phyloP scores from a whole-genome alignment of 805 yeast species.

The Candida dendrica region DNA sequence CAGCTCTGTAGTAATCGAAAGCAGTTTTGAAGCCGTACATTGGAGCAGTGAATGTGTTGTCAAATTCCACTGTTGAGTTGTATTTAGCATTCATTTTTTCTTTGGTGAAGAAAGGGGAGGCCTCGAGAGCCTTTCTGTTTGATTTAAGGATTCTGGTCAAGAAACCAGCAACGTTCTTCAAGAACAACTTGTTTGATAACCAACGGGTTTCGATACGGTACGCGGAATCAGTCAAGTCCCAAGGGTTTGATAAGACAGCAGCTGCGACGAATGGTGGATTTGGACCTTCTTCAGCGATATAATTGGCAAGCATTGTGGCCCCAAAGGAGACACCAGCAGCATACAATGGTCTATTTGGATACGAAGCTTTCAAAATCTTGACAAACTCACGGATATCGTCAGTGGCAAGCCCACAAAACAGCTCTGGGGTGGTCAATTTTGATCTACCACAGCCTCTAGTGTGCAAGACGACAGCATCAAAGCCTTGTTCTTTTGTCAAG shows the following conservation, averaged over 20 bases:
- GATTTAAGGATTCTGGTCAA: conserved; percentile 37
- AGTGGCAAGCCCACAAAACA: conserved; percentile 64
- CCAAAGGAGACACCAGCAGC: conserved; percentile 70
- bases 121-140: conserved; percentile 28
- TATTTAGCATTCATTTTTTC: conserved; percentile 29
- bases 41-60: conserved; percentile 52
- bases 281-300: conserved; percentile 60
- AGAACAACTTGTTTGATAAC: conserved; percentile 34
- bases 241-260: conserved; percentile 56
- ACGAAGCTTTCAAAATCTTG: conserved; percentile 37
- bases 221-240: conserved; percentile 61
- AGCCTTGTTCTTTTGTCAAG: conserved; percentile 32
- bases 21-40: conserved; percentile 58
- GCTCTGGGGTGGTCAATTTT: conserved; percentile 58
- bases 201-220: conserved; percentile 31
- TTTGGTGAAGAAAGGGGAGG: conserved; percentile 25
- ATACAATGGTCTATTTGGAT: conserved; percentile 60
- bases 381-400: conserved; percentile 59
- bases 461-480: conserved; percentile 59
- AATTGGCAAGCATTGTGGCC: conserved; percentile 58
- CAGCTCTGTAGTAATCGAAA: conserved; percentile 55
- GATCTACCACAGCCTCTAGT: conserved; percentile 76
- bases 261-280: conserved; percentile 50
- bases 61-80: conserved; percentile 47
- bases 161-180: conserved; percentile 33